Evolutionary conservation across 148 eudicot genomes (phyloP).

Genomic region (Mesembryanthemum crystallinum): DNA sequence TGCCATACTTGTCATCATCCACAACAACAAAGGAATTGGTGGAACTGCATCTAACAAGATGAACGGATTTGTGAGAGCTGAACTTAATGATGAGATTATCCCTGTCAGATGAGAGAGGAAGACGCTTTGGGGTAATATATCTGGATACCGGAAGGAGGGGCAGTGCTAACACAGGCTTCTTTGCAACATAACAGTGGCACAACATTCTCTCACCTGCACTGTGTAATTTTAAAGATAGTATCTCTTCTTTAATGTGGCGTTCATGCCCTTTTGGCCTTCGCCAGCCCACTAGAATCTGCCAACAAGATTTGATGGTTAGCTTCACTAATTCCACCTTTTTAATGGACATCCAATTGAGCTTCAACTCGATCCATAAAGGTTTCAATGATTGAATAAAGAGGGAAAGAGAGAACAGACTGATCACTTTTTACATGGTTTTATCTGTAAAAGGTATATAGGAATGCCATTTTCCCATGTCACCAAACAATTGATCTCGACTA

Average conservation of each 20-base stretch:
- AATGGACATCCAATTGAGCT: not conserved
- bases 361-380: not conserved
- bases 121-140: not conserved
- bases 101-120: not conserved
- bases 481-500: too few species aligned
- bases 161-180: not conserved
- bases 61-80: conserved; percentile 12
- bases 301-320: not conserved
- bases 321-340: not conserved
- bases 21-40: conserved; percentile 37
- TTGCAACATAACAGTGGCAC: not conserved
- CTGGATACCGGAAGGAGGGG: conserved; percentile 15
- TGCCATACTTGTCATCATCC: conserved; percentile 53
- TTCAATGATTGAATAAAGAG: too few species aligned
- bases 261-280: conserved; percentile 8
- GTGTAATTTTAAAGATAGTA: not conserved
- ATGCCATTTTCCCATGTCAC: too few species aligned
- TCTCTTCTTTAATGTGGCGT: not conserved
- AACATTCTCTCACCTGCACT: conserved; percentile 12
- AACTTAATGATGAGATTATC: not conserved
- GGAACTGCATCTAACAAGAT: conserved; percentile 22
- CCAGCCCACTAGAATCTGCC: conserved; percentile 1
- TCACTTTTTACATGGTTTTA: too few species aligned
- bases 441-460: too few species aligned
- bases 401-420: too few species aligned